These are phyloP conservation scores for Carpinus fangiana DNA, from an alignment of 306 rosid species.

Conservation along the genomic window DNA sequence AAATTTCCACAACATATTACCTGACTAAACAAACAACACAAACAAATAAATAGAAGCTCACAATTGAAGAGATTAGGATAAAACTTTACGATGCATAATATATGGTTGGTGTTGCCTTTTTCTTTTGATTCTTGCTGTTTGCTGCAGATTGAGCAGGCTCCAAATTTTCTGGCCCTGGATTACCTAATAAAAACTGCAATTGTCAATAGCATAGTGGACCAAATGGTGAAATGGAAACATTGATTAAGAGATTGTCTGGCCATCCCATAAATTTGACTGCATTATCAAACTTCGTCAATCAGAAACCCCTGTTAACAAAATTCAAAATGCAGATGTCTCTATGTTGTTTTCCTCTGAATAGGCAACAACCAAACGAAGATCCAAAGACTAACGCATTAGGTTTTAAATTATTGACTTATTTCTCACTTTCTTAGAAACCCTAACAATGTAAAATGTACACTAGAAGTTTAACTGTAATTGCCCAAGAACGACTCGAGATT, in stretches of 20 bases:
- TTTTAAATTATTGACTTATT: not conserved
- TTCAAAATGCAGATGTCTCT: not conserved
- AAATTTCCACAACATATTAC: not conserved
- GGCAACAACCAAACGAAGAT: not conserved
- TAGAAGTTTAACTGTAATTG: not conserved
- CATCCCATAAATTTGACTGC: not conserved
- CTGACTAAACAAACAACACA: not conserved
- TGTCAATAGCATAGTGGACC: not conserved
- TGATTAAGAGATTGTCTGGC: not conserved
- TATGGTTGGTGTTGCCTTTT: slow-evolving; percentile 64
- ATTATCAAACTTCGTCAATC: not conserved
- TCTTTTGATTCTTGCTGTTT: slow-evolving; percentile 57
- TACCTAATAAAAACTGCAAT: slow-evolving; percentile 12
- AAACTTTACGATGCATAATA: slow-evolving; percentile 79
- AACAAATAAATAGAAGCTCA: not conserved
- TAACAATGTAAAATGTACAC: not conserved
- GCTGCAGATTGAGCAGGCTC: slow-evolving; percentile 40
- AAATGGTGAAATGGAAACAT: not conserved
- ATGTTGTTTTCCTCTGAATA: not conserved
- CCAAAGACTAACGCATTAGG: not conserved
- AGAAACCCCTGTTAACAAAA: not conserved
- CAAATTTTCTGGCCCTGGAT: slow-evolving; percentile 39
- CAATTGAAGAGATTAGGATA: not conserved
- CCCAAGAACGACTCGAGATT: too few species aligned
- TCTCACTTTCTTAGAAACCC: slow-evolving; percentile 1